A percentile compares a stretch with the other conserved stretches of the same genome.
Evolutionary conservation across 129 eudicot genomes (phyloP).

Genomic region (Mikania micrantha): DNA sequence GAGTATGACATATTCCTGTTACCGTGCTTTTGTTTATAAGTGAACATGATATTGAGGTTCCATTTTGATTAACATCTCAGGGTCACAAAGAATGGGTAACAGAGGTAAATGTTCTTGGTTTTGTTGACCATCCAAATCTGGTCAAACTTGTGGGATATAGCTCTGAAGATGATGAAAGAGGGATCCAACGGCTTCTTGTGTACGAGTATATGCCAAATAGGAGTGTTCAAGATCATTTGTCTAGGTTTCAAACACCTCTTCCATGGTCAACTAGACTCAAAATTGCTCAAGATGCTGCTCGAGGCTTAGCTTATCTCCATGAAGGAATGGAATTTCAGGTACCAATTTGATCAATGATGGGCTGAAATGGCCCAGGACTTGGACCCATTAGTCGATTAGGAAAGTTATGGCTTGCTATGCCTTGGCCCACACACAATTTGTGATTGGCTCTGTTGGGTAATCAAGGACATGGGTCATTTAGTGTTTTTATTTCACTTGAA

Average conservation of each 20-base stretch:
- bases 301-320: slow-evolving; percentile 78
- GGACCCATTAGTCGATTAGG: too few species aligned
- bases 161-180: slow-evolving; percentile 78
- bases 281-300: slow-evolving; percentile 81
- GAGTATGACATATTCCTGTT: not conserved
- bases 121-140: slow-evolving; percentile 72
- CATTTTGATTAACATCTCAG: slow-evolving; percentile 23
- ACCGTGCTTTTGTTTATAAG: not conserved
- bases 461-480: too few species aligned
- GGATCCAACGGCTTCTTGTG: slow-evolving; percentile 77
- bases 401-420: too few species aligned
- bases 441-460: too few species aligned
- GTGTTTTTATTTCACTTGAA: too few species aligned
- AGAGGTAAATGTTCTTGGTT: slow-evolving; percentile 78
- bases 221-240: slow-evolving; percentile 76
- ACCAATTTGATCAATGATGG: not conserved
- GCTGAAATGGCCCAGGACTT: not conserved
- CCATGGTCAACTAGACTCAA: slow-evolving; percentile 65
- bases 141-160: slow-evolving; percentile 78
- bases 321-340: slow-evolving; percentile 94
- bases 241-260: slow-evolving; percentile 56
- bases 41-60: slow-evolving; percentile 8
- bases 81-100: slow-evolving; percentile 95
- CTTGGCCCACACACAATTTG: too few species aligned
- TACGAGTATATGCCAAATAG: slow-evolving; percentile 73